Evolutionary conservation across 2,329 filamentous ascomycete species (phyloP), one percentile per base, ranked within the genome.

Genomic region (Thyridium curvatum): DNA sequence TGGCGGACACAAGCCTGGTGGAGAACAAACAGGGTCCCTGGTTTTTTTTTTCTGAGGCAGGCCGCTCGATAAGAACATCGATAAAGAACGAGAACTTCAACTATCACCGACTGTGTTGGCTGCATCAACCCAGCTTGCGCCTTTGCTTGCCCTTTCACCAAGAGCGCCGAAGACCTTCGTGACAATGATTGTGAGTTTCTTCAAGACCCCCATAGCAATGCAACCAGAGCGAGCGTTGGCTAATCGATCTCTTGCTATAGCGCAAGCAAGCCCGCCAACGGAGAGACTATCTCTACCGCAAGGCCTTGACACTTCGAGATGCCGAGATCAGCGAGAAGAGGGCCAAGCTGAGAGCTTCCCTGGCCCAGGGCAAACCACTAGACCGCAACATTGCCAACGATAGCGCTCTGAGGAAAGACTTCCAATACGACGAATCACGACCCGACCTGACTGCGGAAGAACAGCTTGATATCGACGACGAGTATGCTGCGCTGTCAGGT

Each of bases 291-390:
- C 80, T 98, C 52, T 94, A 96, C 62, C 81, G 91, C 44, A 83
- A 86, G 55, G 91, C 93, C 30, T 74, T 96, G 41, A 82, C 88
- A 16, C 77, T 96, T 32, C 82, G 85, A 50, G 88, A 96, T 66
- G 91, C 91, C 45, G 91, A 95, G 55, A 94, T 94, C 48, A 86
- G 85, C 41, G 87, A 94, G 60, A 95, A 95, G 62, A 75, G 91
- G 52, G 84, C 90, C 30, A 86, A 94, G 59, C 68, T 98, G 39
- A 85, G 90, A 59, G 80, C 83, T 28, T 89, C 90, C 9, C 73
- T 97, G 37, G 91, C 93, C 16, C 87, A 86, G 9, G 93, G 93
- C 47, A 94, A 93, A 57, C 85, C 88, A 8, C 67, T 95, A 35
- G 85, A 91, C 50, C 78, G 85, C 17, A 71, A 76, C 29, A 86